These are phyloP conservation scores for Capronia epimyces DNA, from an alignment of 2,329 filamentous ascomycete species.

Conservation along the genomic window DNA sequence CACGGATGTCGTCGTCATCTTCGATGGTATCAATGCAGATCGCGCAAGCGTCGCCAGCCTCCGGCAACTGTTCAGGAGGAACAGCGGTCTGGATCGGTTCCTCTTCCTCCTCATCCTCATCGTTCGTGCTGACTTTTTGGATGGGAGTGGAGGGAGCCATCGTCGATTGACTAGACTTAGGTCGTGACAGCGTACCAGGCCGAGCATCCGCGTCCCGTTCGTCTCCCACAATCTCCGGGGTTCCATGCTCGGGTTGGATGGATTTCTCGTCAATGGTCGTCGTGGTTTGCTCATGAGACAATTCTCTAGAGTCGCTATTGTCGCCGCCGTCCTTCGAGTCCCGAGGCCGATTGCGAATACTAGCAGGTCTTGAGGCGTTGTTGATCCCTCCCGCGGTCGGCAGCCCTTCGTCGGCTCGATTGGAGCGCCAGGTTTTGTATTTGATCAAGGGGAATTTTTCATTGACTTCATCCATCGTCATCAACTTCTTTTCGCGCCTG, in stretches of 20 bases:
- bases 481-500: constrained; percentile 92
- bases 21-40: constrained; percentile 94
- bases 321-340: constrained; percentile 20
- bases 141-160: constrained; percentile 30
- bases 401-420: constrained; percentile 74
- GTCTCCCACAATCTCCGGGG: constrained; percentile 22
- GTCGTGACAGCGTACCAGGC: constrained; percentile 15
- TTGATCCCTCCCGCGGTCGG: constrained; percentile 74
- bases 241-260: constrained; percentile 12
- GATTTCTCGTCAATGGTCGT: constrained; percentile 16
- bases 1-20: constrained; percentile 91
- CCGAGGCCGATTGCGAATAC: constrained; percentile 53
- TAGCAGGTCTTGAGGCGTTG: constrained; percentile 58
- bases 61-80: constrained; percentile 71
- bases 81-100: constrained; percentile 76
- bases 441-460: constrained; percentile 92
- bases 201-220: constrained; percentile 22
- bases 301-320: constrained; percentile 11
- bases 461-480: constrained; percentile 99
- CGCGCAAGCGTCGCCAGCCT: constrained; percentile 86
- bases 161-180: constrained; percentile 20
- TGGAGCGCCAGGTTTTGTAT: constrained; percentile 91
- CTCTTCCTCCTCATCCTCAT: constrained; percentile 68
- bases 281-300: constrained; percentile 11
- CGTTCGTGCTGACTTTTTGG: constrained; percentile 52